Conservation (phyloP, 305 asterid genomes). For the Fraxinus floribunda region DNA sequence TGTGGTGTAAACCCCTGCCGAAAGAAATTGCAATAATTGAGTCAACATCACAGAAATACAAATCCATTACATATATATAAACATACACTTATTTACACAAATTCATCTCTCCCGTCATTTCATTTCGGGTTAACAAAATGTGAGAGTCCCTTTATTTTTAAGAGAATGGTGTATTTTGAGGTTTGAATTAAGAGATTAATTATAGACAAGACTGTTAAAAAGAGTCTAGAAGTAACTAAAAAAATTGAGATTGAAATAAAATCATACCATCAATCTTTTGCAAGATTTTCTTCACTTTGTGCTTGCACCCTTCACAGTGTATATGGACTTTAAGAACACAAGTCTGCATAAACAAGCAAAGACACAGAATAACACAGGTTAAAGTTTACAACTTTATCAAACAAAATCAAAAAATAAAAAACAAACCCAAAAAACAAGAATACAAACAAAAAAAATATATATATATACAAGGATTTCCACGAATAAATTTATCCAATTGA, state of each 20-base stretch:
- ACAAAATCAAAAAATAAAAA: slow-evolving; percentile 8
- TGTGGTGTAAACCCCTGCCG: slow-evolving; percentile 54
- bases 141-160: not conserved
- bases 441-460: too few species aligned
- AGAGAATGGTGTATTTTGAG: not conserved
- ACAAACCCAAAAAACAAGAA: not conserved
- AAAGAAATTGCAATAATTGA: not conserved
- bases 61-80: too few species aligned
- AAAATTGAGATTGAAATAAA: not conserved
- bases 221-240: not conserved
- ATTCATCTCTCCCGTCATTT: not conserved
- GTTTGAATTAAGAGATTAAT: not conserved
- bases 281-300: slow-evolving; percentile 64
- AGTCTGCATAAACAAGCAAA: slow-evolving; percentile 24
- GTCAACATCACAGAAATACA: not conserved
- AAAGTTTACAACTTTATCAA: slow-evolving; percentile 4
- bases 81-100: not conserved
- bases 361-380: slow-evolving; percentile 26
- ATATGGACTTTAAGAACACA: slow-evolving; percentile 88
- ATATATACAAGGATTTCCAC: not conserved
- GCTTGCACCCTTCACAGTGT: slow-evolving; percentile 97
- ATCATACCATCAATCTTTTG: slow-evolving; percentile 60
- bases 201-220: not conserved
- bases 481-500: not conserved
- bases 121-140: not conserved